Conservation (phyloP, 257 asterid species). For the Solanum gandarillasii region DNA sequence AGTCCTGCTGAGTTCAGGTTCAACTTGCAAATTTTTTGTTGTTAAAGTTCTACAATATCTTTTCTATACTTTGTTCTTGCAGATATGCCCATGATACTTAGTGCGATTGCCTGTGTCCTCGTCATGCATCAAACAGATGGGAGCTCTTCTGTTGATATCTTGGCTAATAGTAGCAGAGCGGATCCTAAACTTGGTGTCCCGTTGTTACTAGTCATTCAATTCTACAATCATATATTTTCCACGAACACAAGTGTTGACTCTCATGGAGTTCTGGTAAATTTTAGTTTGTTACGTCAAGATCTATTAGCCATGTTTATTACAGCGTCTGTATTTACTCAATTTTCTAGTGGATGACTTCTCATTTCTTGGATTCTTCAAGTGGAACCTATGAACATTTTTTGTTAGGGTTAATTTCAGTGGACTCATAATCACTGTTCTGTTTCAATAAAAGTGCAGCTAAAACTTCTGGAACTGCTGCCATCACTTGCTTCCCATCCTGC, state of each 20-base stretch:
- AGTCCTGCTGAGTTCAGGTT: neutral
- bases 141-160: slow-evolving; percentile 43
- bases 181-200: slow-evolving; percentile 75
- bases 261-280: slow-evolving; percentile 61
- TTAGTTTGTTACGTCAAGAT: slow-evolving; percentile 15
- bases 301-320: neutral
- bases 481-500: slow-evolving; percentile 85
- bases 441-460: slow-evolving; percentile 45
- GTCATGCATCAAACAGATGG: slow-evolving; percentile 51
- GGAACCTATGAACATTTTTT: neutral
- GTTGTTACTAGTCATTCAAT: slow-evolving; percentile 53
- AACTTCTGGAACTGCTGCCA: slow-evolving; percentile 75
- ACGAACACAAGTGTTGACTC: slow-evolving; percentile 25
- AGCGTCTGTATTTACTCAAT: neutral
- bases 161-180: slow-evolving; percentile 43
- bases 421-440: neutral
- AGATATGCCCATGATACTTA: slow-evolving; percentile 65
- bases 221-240: slow-evolving; percentile 60
- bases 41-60: neutral
- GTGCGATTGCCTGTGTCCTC: slow-evolving; percentile 61
- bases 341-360: neutral
- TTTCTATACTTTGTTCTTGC: slow-evolving; percentile 13
- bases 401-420: neutral
- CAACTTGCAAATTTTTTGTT: neutral
- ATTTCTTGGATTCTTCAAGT: neutral